These are phyloP conservation scores for Hypericum androsaemum DNA, from an alignment of 345 rosid genomes.

Conservation along the genomic window DNA sequence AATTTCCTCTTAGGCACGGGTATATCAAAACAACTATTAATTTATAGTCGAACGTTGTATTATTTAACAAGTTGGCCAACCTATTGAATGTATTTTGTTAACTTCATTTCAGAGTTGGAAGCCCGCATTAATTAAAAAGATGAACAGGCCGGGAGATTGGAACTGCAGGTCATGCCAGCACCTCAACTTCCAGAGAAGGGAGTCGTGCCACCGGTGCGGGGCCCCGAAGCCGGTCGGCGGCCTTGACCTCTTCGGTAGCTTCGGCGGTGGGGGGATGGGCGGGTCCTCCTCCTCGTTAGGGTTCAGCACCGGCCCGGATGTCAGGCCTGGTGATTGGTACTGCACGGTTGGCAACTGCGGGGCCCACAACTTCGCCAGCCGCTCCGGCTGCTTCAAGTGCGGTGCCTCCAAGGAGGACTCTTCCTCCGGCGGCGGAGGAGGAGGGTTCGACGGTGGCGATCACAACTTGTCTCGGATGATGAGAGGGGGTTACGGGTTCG, in stretches of 20 bases:
- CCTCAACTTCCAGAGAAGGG: conserved; percentile 81
- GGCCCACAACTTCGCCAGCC: conserved; percentile 84
- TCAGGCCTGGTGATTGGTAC: conserved; percentile 95
- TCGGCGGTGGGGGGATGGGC: conserved; percentile 35
- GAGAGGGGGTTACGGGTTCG: conserved; percentile 29
- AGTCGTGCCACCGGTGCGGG: conserved; percentile 67
- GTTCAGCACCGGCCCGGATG: conserved; percentile 72
- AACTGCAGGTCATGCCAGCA: conserved; percentile 74
- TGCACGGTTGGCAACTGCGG: conserved; percentile 80
- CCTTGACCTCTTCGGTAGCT: conserved; percentile 24
- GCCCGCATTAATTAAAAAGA: too few relatives aligned
- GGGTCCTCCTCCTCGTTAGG: conserved; percentile 37
- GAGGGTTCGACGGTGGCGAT: conserved; percentile 22
- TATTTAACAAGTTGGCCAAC: too few relatives aligned
- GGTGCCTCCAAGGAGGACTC: conserved; percentile 66
- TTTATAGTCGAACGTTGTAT: too few relatives aligned
- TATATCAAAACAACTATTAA: too few relatives aligned
- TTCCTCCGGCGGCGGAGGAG: conserved; percentile 24
- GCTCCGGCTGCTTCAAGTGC: conserved; percentile 87
- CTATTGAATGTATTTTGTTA: too few relatives aligned
- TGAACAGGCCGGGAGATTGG: conserved; percentile 92
- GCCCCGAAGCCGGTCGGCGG: conserved; percentile 24
- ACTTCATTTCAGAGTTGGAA: too few relatives aligned
- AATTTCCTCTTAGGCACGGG: too few relatives aligned
- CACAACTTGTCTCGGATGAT: conserved; percentile 33